Percentiles rank a stretch among this genome's conserved stretches.
phyloP scores from a whole-genome alignment of 1,139 yeast genomes.

The Zygoascus hellenicus region DNA sequence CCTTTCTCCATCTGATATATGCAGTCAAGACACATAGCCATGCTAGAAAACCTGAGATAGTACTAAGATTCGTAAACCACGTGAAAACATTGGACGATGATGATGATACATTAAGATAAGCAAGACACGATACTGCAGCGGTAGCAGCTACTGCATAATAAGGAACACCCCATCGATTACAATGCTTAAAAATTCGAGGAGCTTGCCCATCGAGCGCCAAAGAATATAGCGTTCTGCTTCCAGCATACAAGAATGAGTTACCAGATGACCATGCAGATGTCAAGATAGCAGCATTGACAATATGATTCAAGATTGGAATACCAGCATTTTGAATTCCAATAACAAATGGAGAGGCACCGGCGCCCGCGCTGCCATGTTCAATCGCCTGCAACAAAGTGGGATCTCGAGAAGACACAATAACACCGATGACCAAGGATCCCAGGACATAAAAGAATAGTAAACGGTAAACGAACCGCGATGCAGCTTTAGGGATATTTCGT shows the following conservation, averaged over 20 bases:
- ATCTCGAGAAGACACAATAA: constrained; percentile 53
- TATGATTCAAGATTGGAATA: constrained; percentile 51
- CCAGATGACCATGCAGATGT: constrained; percentile 51
- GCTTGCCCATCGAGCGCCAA: constrained; percentile 45
- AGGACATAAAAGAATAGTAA: constrained; percentile 51
- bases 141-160: constrained; percentile 34
- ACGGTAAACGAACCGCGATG: constrained; percentile 58
- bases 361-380: constrained; percentile 44
- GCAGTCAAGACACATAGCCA: constrained; percentile 42
- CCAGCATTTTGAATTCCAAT: constrained; percentile 53
- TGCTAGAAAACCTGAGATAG: constrained; percentile 43
- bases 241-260: constrained; percentile 37
- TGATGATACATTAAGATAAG: constrained; percentile 42
- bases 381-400: constrained; percentile 35
- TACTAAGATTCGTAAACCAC: constrained; percentile 41
- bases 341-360: constrained; percentile 61
- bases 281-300: constrained; percentile 61
- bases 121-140: constrained; percentile 34
- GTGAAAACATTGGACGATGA: constrained; percentile 42
- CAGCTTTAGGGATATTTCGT: constrained; percentile 54
- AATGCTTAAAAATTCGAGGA: constrained; percentile 40
- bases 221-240: constrained; percentile 38
- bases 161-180: constrained; percentile 43
- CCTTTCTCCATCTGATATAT: constrained; percentile 51
- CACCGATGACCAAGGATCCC: constrained; percentile 50